Base-by-base conservation (phyloP, 257 asterid genomes). In the Ophiorrhiza pumila region DNA sequence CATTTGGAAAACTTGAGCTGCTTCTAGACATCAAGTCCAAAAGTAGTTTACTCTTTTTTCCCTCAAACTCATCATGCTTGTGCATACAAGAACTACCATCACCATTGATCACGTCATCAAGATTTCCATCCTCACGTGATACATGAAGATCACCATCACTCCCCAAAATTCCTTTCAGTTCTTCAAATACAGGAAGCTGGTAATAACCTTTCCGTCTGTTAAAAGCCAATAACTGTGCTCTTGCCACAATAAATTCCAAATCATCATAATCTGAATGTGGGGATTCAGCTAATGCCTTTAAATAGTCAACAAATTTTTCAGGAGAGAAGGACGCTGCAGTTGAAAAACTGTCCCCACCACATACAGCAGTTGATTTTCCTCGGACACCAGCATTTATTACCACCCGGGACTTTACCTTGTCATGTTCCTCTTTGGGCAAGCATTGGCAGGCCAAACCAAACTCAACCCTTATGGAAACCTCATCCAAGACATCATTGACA, bases 391-490 rank as follows among this genome's bases (percentile, higher is more conserved):
- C 69, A 83, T 80, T 86, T 41, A 53, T 72, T 72, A 82, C 77
- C 67, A 73, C 81, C 80, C 84, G 92, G 46, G 69, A 31, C 75
- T 77, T 76, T 23, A 91, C 64, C 74, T 71, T 83, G 34, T 77
- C 75, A 42, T 27, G 80, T 68, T 80, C 79, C 60, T 83, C 89
- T 73, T 68, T 73, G 1, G 81, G 81, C 84, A 88, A 69, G 81
- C 98, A 93, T 2, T 75, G 73, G 80, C 98, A 93, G 35, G 93
- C 86, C 59, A 93, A 81, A 65, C 93, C 95, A 50, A 76, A 75
- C 81, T 91, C 90, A 65, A 88, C 81, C 45, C 91, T 81, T 67
- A 92, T 79, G 42, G 91, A 76, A 64, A 79, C 79, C 84, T 93
- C 98, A 71, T 78, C 80, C 75, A 93, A 68, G 25, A 86, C 92